Base-by-base conservation (phyloP, 202 grass and related monocot genomes). In the Zizania palustris region DNA sequence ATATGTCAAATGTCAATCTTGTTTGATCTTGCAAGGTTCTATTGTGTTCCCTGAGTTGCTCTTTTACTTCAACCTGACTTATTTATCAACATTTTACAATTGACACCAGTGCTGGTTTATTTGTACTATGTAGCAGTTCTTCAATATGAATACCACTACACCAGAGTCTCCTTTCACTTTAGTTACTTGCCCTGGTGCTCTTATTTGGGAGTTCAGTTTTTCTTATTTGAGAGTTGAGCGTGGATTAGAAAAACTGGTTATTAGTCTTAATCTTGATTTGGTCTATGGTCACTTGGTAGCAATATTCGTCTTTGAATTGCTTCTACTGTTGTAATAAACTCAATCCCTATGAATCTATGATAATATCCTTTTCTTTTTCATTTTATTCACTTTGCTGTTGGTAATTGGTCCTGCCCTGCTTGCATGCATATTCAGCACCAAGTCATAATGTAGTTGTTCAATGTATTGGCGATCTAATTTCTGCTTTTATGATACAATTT, bases 401-500 rank as follows among this genome's bases (percentile, higher is more conserved):
- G 41, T 14, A 28, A 11, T 60, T n/a, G 3, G 13, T 69, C 33
- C 38, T 61, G n/a, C 37, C 16, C 54, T 53, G 21, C 8, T 34
- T 5, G n/a, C 28, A 28, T 28, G 28, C 15, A 62, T 60, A 62
- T 83, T 83, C 13, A 42, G 41, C 45, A 36, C 7, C 34, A 63
- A 37, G 62, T 11, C 12, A 51, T 67, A 41, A 16, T 3, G 1
- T 73, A 7, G 2, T 60, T 73, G 4, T 66, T 48, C 0, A 10
- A 44, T 80, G 45, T 38, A 42, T 16, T 68, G 2, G 7, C 16
- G 16, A 44, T 70, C 45, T 2, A 51, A 28, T 28, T 49, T 56
- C 54, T 28, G 60, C 38, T 39, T 68, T 59, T 80, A 69, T 56
- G 43, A 60, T 71, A 71, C 19, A 71, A 4, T 61, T 62, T 62